A percentile compares a stretch with the other conserved stretches of the same genome.
Conservation (phyloP, 305 asterid species). For the Fraxinus xanthoxyloides region DNA sequence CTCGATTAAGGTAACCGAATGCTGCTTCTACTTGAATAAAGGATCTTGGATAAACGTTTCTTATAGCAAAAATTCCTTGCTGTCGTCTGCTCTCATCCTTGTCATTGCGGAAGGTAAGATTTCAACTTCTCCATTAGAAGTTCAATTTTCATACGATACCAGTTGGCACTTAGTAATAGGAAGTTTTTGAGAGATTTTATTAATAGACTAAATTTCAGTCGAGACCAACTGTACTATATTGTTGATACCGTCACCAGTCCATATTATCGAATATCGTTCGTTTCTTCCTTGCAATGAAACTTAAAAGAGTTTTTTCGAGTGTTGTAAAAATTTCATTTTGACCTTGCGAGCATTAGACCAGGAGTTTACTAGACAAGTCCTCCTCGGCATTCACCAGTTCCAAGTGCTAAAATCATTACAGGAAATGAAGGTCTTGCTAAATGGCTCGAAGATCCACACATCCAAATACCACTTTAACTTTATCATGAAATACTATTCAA, state of each 20-base stretch:
- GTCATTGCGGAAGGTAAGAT: slow-evolving; percentile 63
- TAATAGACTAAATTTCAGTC: background rate
- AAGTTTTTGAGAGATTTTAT: too few relatives aligned
- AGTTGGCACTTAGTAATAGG: background rate
- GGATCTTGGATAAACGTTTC: slow-evolving; percentile 71
- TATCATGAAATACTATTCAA: slow-evolving; percentile 57
- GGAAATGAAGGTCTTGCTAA: slow-evolving; percentile 51
- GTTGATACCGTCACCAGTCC: too few relatives aligned
- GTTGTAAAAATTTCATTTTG: background rate
- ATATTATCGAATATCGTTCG: too few relatives aligned
- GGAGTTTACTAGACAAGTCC: background rate
- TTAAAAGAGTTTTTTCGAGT: too few relatives aligned
- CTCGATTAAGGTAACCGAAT: slow-evolving; percentile 52
- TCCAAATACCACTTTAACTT: slow-evolving; percentile 50
- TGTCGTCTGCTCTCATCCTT: slow-evolving; percentile 51
- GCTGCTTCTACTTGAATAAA: slow-evolving; percentile 42
- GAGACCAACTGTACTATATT: background rate
- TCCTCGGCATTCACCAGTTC: background rate
- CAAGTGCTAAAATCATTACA: slow-evolving; percentile 28
- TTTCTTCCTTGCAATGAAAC: too few relatives aligned
- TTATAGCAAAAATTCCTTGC: slow-evolving; percentile 38
- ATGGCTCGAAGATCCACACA: slow-evolving; percentile 79
- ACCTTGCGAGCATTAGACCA: background rate
- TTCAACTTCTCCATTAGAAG: slow-evolving; percentile 17
- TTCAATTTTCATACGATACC: slow-evolving; percentile 6